Base-by-base conservation (phyloP, 208 protist genomes). In the Angomonas ambiguus region DNA sequence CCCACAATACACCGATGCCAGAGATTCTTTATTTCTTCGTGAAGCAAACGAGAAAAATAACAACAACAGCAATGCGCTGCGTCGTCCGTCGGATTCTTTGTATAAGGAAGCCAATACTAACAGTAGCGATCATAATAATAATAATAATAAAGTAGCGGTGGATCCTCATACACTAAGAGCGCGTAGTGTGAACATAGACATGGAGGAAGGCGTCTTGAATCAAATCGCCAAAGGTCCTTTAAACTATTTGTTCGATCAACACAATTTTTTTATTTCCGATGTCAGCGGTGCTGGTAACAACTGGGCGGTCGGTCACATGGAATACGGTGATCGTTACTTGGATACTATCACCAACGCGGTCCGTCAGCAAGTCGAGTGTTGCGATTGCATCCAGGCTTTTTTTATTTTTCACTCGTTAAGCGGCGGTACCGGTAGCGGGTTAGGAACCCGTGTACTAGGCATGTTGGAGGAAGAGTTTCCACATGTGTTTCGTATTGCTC, bases 321-420 rank as follows among this genome's bases (percentile, higher is more conserved):
- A 91, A 60, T 98, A 98, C 71, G 97, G 97, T 16, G 85, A 93
- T 64, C 65, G 85, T 59, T 95, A 97, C 71, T 71, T 87, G 13
- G 89, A 92, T 27, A 62, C 65, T 51, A 91, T 98, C 38, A 53
- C 87, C 3, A 88, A 98, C 20, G 74, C 80, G 30, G 86, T 98
- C 33, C 83, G 96, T 0, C 71, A 59, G 0, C 82, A 90, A 62
- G 95, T 95, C 16, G 94, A 98, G 81, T 62, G 73, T 6, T 99
- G 97, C 76, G 93, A 98, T 69, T 97, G 92, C 65, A 82, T 98
- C 22, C 96, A 99, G 72, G 86, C 91, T 51, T 98, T 98, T 76
- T 87, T 98, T 57, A 62, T 98, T 1, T 83, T 97, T 69, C 96
- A 98, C 74, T 98, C 93, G 2, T 68, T 99, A 18, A 98, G 97